phyloP scores from a whole-genome alignment of 306 rosid species.

The Malus sieversii region DNA sequence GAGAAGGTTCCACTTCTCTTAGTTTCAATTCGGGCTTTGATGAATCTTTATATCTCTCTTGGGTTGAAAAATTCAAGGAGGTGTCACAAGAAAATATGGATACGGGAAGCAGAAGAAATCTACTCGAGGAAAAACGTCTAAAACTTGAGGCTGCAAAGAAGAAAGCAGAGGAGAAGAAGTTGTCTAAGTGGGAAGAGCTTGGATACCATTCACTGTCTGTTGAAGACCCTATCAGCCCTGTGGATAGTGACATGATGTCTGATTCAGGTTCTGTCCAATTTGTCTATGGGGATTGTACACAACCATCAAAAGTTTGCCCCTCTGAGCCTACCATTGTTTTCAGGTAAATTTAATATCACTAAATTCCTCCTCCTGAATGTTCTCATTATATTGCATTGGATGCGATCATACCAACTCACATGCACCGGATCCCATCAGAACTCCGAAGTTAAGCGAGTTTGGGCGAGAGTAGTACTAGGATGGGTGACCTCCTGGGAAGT shows the following conservation, averaged over 20 bases:
- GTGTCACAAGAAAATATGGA: conserved; percentile 41
- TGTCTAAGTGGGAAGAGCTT: conserved; percentile 67
- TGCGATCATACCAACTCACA: too few relatives aligned
- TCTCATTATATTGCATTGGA: background rate
- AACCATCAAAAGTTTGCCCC: conserved; percentile 45
- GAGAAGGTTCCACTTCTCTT: conserved; percentile 32
- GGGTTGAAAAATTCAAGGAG: conserved; percentile 85
- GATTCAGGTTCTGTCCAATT: conserved; percentile 75
- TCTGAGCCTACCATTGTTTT: conserved; percentile 63
- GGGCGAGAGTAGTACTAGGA: too few relatives aligned
- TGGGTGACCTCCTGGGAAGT: too few relatives aligned
- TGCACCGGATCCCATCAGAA: too few relatives aligned
- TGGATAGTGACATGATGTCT: conserved; percentile 32
- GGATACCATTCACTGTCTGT: conserved; percentile 70
- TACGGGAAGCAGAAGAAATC: conserved; percentile 33
- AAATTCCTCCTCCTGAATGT: background rate
- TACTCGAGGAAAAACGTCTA: conserved; percentile 37
- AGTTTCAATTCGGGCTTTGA: conserved; percentile 48
- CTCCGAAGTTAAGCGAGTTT: too few relatives aligned
- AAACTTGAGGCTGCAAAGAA: conserved; percentile 68
- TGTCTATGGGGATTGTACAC: conserved; percentile 85
- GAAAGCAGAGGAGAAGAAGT: conserved; percentile 72
- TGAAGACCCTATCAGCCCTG: conserved; percentile 39
- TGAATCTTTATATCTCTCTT: conserved; percentile 73
- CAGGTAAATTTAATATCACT: conserved; percentile 37